Percentiles rank a stretch among this genome's conserved stretches.
phyloP scores from a whole-genome alignment of 352 stramenopile species.

The Pythium monospermum region DNA sequence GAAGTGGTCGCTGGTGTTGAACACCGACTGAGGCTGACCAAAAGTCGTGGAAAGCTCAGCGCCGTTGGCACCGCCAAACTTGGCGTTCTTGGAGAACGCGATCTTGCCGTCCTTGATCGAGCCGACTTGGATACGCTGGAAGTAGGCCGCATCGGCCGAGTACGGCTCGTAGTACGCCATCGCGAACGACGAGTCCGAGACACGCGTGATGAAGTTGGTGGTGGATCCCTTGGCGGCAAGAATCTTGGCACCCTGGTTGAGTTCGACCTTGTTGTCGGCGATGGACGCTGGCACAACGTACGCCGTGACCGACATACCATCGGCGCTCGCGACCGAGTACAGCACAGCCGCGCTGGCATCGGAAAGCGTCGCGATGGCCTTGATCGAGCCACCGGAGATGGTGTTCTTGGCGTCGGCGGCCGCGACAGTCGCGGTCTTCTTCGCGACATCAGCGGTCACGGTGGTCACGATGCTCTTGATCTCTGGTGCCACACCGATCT shows the following conservation, averaged over 20 bases:
- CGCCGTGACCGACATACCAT: conserved; percentile 32
- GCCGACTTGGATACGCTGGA: conserved; percentile 56
- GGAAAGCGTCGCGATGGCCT: conserved; percentile 59
- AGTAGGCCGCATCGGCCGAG: conserved; percentile 31
- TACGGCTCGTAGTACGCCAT: conserved; percentile 71
- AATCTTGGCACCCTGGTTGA: conserved; percentile 39
- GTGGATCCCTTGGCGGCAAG: conserved; percentile 51
- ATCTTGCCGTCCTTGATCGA: conserved; percentile 39
- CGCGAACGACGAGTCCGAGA: conserved; percentile 62
- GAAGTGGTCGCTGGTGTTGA: conserved; percentile 56
- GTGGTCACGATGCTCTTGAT: conserved; percentile 50
- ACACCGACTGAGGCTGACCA: conserved; percentile 54
- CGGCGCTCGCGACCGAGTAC: conserved; percentile 37
- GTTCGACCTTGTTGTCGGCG: conserved; percentile 29
- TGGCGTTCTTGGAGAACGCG: conserved; percentile 45
- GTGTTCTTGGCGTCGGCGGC: conserved; percentile 38
- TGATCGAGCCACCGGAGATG: conserved; percentile 47
- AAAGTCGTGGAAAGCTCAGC: conserved; percentile 43
- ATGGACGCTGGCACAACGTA: conserved; percentile 52
- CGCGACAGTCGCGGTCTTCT: conserved; percentile 49
- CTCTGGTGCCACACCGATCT: conserved; percentile 34
- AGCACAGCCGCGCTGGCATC: conserved; percentile 47
- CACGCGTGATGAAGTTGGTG: conserved; percentile 60
- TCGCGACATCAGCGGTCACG: conserved; percentile 27
- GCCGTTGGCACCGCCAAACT: conserved; percentile 43